These are phyloP conservation scores for Saitozyma podzolica DNA, from an alignment of 768 basidiomycete genomes.

Conservation along the genomic window DNA sequence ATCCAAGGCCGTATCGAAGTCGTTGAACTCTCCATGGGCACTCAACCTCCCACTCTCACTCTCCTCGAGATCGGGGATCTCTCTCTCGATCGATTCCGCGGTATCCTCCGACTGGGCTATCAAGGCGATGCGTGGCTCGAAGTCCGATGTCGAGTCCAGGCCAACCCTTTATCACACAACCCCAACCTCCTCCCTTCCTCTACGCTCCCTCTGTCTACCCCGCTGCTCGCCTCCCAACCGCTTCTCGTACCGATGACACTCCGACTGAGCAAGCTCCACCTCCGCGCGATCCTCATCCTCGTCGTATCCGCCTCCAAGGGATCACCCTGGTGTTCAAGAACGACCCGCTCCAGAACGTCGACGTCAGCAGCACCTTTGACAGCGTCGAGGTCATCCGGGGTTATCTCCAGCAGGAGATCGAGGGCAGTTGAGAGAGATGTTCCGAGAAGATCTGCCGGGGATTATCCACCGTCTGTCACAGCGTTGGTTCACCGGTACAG, in stretches of 20 bases:
- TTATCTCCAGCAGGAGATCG: slow-evolving; percentile 96
- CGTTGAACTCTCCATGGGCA: slow-evolving; percentile 98
- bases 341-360: slow-evolving; percentile 94
- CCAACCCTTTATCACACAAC: slow-evolving; percentile 68
- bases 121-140: slow-evolving; percentile 74
- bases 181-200: slow-evolving; percentile 46
- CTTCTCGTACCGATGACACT: slow-evolving; percentile 98
- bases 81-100: slow-evolving; percentile 90
- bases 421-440: slow-evolving; percentile 96
- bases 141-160: slow-evolving; percentile 55
- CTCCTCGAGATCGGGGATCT: slow-evolving; percentile 97
- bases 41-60: slow-evolving; percentile 94
- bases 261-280: slow-evolving; percentile 89
- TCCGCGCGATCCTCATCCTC: slow-evolving; percentile 93
- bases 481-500: slow-evolving; percentile 69
- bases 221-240: slow-evolving; percentile 85
- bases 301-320: slow-evolving; percentile 95
- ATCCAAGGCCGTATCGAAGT: slow-evolving; percentile 98
- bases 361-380: slow-evolving; percentile 97
- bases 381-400: slow-evolving; percentile 96
- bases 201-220: slow-evolving; percentile 49
- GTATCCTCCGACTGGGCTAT: slow-evolving; percentile 94
- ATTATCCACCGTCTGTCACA: slow-evolving; percentile 96
- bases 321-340: slow-evolving; percentile 99
- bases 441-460: slow-evolving; percentile 90